Base-by-base conservation (phyloP, 228 moss, liverwort and hornwort genomes). In the Sphagnum magellanicum region DNA sequence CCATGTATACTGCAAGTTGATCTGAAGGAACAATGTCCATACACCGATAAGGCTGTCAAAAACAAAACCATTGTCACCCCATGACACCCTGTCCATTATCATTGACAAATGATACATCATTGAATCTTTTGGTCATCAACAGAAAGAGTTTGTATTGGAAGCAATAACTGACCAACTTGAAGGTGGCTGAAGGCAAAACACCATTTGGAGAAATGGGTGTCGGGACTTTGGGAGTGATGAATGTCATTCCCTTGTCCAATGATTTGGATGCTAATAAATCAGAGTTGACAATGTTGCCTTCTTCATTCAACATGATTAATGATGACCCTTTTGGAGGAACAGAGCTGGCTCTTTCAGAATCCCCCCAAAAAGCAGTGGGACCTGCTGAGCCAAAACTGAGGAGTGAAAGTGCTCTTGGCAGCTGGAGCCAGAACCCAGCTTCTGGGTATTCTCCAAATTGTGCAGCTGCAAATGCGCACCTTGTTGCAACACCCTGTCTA, bases 371-470 rank as follows among this genome's bases (percentile, higher is more conserved):
- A 48, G 91, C 85, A 66, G 74, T 72, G 50, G 90, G 92, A 49
- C 94, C 98, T 16, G 92, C 93, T 71, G 87, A 90, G 58, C 94
- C 94, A 73, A 81, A 75, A 79, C 90, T 92, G 73, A 98, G 82
- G 72, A 90, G 82, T 50, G 90, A 82, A 74, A 98, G 87, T 4
- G 98, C 98, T 71, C 89, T 86, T 65, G 98, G 98, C 51, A 98
- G 83, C 79, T 98, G 98, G 68, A 98, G 89, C 98, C 98, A 98
- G 74, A 98, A 98, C 32, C 86, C 77, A 70, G 90, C 88, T 78
- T 98, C 98, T 14, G 92, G 84, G 63, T 89, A 90, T 74, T 98
- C 98, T 77, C 98, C 98, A 77, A 94, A 98, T 65, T 98, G 92
- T 58, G 98, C 98, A 13, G 98, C 98, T 68, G 94, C 91, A 74